phyloP scores from a whole-genome alignment of 1,284 basidiomycete species.

The Neonothopanus nambi region DNA sequence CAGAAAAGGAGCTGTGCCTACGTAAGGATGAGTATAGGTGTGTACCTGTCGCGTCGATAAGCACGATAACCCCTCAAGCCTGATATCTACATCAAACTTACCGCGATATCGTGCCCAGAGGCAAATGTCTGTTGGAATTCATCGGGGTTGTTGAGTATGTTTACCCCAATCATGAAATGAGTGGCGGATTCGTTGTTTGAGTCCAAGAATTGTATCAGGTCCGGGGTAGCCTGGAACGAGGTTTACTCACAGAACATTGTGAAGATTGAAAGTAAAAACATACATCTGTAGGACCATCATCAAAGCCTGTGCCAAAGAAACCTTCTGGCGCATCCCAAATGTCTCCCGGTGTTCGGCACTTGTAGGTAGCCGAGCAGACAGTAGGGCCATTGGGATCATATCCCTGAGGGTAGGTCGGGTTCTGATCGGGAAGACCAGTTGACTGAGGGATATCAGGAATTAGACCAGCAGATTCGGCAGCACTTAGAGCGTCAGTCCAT shows the following conservation, averaged over 20 bases:
- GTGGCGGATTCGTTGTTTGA: slow-evolving; percentile 65
- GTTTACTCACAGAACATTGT: neutral
- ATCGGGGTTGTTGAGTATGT: slow-evolving; percentile 60
- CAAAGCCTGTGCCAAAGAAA: slow-evolving; percentile 63
- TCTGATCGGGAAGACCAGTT: slow-evolving; percentile 34
- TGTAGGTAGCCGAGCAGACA: slow-evolving; percentile 69
- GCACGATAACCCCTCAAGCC: too few relatives aligned
- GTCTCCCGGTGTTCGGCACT: slow-evolving; percentile 60
- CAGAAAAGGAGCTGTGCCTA: slow-evolving; percentile 58
- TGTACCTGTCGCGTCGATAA: too few relatives aligned
- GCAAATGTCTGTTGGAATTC: slow-evolving; percentile 56
- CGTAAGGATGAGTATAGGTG: slow-evolving; percentile 81
- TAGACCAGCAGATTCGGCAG: slow-evolving; percentile 64
- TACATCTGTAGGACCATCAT: slow-evolving; percentile 76
- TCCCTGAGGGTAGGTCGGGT: slow-evolving; percentile 57
- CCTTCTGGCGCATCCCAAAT: slow-evolving; percentile 73
- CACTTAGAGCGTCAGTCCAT: slow-evolving; percentile 70
- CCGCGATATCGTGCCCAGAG: slow-evolving; percentile 63
- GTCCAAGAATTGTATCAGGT: slow-evolving; percentile 47
- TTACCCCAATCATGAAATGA: slow-evolving; percentile 82
- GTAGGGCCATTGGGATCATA: slow-evolving; percentile 49
- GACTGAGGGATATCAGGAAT: slow-evolving; percentile 70
- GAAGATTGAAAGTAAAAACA: slow-evolving; percentile 36
- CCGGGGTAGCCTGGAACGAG: slow-evolving; percentile 12
- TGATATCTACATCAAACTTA: too few relatives aligned